A percentile compares a stretch with the other conserved stretches of the same genome.
phyloP scores from a whole-genome alignment of 768 basidiomycete genomes.

The Antrodiella citrinella region DNA sequence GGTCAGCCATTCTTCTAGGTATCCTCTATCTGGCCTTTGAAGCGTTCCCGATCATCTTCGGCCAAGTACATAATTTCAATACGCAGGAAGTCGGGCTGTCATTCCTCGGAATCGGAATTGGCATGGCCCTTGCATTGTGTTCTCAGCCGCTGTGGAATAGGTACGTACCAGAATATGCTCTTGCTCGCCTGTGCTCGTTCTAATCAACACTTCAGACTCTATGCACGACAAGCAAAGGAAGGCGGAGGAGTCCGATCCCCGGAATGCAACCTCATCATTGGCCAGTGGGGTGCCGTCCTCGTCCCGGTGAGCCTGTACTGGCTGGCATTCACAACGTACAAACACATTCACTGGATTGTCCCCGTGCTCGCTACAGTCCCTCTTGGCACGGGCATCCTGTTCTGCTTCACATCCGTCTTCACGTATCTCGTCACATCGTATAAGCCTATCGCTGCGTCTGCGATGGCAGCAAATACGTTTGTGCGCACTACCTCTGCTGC shows the following conservation, averaged over 20 bases:
- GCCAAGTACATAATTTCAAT: constrained; percentile 38
- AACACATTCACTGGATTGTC: constrained; percentile 37
- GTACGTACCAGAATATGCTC: constrained; percentile 10
- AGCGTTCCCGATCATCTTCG: constrained; percentile 45
- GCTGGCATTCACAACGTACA: constrained; percentile 48
- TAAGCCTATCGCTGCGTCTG: constrained; percentile 46
- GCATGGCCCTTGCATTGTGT: constrained; percentile 31
- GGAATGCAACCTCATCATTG: constrained; percentile 59
- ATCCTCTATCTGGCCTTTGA: constrained; percentile 42
- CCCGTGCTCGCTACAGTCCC: constrained; percentile 37
- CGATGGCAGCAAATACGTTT: constrained; percentile 58
- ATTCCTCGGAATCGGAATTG: constrained; percentile 42
- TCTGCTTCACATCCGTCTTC: constrained; percentile 63
- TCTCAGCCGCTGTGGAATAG: constrained; percentile 41
- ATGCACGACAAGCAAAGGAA: constrained; percentile 20
- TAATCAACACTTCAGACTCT: too few species aligned
- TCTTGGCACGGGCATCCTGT: constrained; percentile 50
- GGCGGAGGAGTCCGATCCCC: constrained; percentile 47
- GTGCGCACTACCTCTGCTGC: constrained; percentile 32
- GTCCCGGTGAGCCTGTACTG: constrained; percentile 37
- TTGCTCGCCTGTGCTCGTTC: not conserved
- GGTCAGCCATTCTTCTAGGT: constrained; percentile 33
- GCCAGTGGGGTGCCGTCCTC: constrained; percentile 57
- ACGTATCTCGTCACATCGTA: constrained; percentile 48
- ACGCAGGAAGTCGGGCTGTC: constrained; percentile 37